Evolutionary conservation across 2,329 filamentous ascomycete species (phyloP).

Genomic region (Exophiala mesophila): DNA sequence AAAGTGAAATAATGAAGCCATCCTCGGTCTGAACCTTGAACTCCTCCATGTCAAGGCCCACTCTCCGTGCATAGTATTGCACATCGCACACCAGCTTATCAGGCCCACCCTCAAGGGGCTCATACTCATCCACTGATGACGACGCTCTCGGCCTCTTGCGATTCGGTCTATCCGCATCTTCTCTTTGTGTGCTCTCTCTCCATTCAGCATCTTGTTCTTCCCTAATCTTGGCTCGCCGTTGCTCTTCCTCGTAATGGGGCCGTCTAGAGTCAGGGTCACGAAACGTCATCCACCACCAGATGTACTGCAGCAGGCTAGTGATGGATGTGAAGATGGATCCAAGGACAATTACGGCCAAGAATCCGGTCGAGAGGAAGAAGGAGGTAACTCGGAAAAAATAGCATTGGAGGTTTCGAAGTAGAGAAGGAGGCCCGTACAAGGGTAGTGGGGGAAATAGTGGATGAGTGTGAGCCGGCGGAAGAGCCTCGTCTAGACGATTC

Average conservation of each 20-base stretch:
- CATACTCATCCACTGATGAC: conserved; percentile 51
- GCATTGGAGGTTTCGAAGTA: conserved; percentile 62
- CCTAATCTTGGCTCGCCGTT: conserved; percentile 53
- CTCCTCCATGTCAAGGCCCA: conserved; percentile 79
- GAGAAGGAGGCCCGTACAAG: conserved; percentile 69
- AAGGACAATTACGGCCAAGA: conserved; percentile 69
- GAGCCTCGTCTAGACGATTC: conserved; percentile 31
- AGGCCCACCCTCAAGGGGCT: conserved; percentile 71
- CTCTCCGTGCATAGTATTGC: conserved; percentile 77
- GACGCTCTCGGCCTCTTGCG: conserved; percentile 21
- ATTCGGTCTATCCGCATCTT: conserved; percentile 10
- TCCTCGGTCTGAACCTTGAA: conserved; percentile 89
- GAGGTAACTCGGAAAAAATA: conserved; percentile 61
- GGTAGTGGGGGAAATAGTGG: conserved; percentile 81
- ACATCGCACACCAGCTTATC: conserved; percentile 76
- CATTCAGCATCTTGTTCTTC: conserved; percentile 59
- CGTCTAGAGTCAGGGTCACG: conserved; percentile 57
- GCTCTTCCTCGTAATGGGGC: conserved; percentile 71
- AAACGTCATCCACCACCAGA: conserved; percentile 53
- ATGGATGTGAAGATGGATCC: conserved; percentile 68
- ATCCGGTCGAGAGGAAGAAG: conserved; percentile 70
- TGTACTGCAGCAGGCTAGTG: conserved; percentile 45
- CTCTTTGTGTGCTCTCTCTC: conserved; percentile 38
- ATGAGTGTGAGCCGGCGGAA: conserved; percentile 65
- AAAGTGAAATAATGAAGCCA: conserved; percentile 82